Evolutionary conservation across 306 rosid species (phyloP), one percentile per base, ranked within the genome.

Genomic region (Castanea crenata): DNA sequence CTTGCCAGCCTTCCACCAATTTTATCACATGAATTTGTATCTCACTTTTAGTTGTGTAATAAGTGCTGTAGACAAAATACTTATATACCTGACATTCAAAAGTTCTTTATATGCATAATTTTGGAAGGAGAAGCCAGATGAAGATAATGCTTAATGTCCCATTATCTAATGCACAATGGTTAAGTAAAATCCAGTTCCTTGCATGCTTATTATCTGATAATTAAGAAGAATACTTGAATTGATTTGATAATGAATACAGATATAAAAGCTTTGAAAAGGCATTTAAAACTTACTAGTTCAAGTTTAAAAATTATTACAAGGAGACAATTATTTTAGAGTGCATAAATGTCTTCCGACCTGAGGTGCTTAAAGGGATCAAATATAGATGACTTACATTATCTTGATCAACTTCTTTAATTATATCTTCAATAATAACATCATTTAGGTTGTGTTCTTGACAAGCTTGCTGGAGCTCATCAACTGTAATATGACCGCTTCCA

Each of bases 401-500:
- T 83, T 94, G 98, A 81, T 94, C 98, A 75, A 94, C 98, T 88
- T 94, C 98, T 85, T 76, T 88, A 76, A 94, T 94, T 70, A 94
- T 88, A 83, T 94, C 98, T 77, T 94, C 98, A 67, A 94, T 96
- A 29, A 89, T 82, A 46, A 88, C 96, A 62, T 94, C 97, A 49
- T 90, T 89, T 94, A 94, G 89, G 79, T 94, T 84, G 79, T 94
- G 98, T 75, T 94, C 98, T 29, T 85, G 74, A 72, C 98, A 94
- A 85, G 98, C 98, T 88, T 90, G 96, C 87, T 94, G 98, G 62
- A 94, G 96, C 81, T 94, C 98, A 85, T 94, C 98, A 71, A 94
- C 96, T 75, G 98, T 94, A 83, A 94, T 94, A 82, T 94, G 92
- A 76, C 98, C 98, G 79, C 97, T 94, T 52, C 89, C 91, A 75